Conservation (phyloP, 148 eudicot genomes). For the Agrostemma githago region DNA sequence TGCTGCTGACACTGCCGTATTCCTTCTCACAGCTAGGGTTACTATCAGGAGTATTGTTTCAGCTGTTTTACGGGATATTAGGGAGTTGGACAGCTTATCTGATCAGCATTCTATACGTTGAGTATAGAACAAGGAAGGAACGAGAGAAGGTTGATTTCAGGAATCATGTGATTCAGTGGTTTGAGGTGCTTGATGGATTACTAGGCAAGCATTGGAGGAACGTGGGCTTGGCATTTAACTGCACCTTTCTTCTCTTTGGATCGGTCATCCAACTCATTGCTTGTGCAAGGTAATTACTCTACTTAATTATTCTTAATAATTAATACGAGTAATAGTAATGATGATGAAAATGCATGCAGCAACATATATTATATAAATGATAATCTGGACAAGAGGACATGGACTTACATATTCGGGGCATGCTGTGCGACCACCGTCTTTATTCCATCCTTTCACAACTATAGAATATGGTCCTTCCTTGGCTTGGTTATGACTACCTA, state of each 20-base stretch:
- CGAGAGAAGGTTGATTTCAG: constrained; percentile 90
- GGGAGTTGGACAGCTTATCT: constrained; percentile 98
- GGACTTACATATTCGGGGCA: constrained; percentile 95
- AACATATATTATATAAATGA: constrained; percentile 92
- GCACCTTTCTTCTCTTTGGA: constrained; percentile 91
- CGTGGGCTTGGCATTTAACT: constrained; percentile 91
- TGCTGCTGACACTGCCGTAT: constrained; percentile 84
- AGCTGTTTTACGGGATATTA: constrained; percentile 74
- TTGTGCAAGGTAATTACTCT: constrained; percentile 66
- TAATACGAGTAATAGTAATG: background rate
- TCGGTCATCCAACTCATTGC: constrained; percentile 96
- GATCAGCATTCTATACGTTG: constrained; percentile 80
- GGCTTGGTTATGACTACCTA: constrained; percentile 90
- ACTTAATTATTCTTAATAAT: background rate
- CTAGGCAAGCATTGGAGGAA: constrained; percentile 96
- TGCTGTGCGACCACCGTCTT: constrained; percentile 93
- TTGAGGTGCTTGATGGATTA: constrained; percentile 91
- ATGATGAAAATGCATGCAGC: constrained; percentile 39
- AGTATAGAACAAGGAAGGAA: constrained; percentile 91
- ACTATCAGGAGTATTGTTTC: constrained; percentile 73
- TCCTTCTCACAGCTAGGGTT: constrained; percentile 95
- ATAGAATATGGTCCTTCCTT: constrained; percentile 83
- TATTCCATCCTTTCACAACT: constrained; percentile 88
- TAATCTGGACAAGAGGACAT: constrained; percentile 87
- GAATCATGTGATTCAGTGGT: constrained; percentile 98